A percentile compares a stretch with the other conserved stretches of the same genome.
phyloP scores from a whole-genome alignment of 2,329 filamentous ascomycete genomes.

The Coleophoma eucalyptorum region DNA sequence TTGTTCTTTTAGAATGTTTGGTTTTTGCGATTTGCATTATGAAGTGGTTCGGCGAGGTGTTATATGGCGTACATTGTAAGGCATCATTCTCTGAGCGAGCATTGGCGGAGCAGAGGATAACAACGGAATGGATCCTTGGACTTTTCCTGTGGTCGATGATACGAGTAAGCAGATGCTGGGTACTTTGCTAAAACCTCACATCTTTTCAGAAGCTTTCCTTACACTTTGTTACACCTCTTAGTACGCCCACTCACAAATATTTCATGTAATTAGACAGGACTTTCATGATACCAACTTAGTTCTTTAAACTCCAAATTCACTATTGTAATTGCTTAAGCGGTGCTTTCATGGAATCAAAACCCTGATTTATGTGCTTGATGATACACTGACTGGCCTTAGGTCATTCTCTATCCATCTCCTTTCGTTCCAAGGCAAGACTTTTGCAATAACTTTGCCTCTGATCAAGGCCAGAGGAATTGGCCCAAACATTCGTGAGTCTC shows the following conservation, averaged over 20 bases:
- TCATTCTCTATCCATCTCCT: constrained; percentile 46
- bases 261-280: constrained; percentile 32
- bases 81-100: constrained; percentile 28
- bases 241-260: constrained; percentile 17
- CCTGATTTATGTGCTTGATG: not conserved
- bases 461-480: constrained; percentile 83
- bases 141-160: constrained; percentile 11
- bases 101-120: constrained; percentile 25
- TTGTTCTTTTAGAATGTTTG: constrained; percentile 18
- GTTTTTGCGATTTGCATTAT: constrained; percentile 27
- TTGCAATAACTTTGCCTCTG: constrained; percentile 74
- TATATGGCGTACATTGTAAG: constrained; percentile 25
- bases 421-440: constrained; percentile 45
- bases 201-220: constrained; percentile 21
- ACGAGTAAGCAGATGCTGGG: constrained; percentile 9
- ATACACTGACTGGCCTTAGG: constrained; percentile 26
- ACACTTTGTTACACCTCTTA: constrained; percentile 23
- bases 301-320: constrained; percentile 2
- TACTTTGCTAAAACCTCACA: constrained; percentile 12
- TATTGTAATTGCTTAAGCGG: not conserved
- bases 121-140: constrained; percentile 2
- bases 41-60: constrained; percentile 28
- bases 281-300: constrained; percentile 24
- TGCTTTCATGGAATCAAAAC: not conserved
- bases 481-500: constrained; percentile 84